phyloP scores from a whole-genome alignment of 2,329 filamentous ascomycete genomes.

The Knufia fluminis region DNA sequence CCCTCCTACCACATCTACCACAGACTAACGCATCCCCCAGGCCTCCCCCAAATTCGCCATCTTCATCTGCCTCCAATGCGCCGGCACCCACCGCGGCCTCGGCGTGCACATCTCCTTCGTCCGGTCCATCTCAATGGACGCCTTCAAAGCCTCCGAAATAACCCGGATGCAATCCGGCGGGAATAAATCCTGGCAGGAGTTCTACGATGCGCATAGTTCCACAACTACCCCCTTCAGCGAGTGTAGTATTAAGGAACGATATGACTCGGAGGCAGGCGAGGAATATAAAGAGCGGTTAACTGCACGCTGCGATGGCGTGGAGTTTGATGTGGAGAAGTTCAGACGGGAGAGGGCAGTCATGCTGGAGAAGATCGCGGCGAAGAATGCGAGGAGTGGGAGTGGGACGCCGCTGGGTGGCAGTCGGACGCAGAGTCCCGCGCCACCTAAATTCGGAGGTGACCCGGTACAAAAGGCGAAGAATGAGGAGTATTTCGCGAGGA shows the following conservation, averaged over 20 bases:
- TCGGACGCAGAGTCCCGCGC: slow-evolving; percentile 25
- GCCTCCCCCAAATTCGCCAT: slow-evolving; percentile 90
- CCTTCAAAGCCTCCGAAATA: slow-evolving; percentile 88
- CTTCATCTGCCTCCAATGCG: slow-evolving; percentile 96
- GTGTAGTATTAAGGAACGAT: slow-evolving; percentile 80
- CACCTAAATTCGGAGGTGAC: slow-evolving; percentile 23
- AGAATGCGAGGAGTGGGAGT: slow-evolving; percentile 25
- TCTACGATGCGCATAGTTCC: slow-evolving; percentile 70
- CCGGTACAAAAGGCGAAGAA: slow-evolving; percentile 56
- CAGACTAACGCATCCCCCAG: slow-evolving; percentile 30
- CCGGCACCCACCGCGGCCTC: slow-evolving; percentile 84
- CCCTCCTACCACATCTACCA: too few species aligned
- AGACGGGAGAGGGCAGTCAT: slow-evolving; percentile 31
- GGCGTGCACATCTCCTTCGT: slow-evolving; percentile 99
- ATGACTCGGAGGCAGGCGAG: slow-evolving; percentile 80
- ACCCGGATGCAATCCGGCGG: slow-evolving; percentile 88
- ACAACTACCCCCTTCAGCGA: slow-evolving; percentile 69
- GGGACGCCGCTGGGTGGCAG: slow-evolving; percentile 31
- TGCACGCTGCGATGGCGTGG: slow-evolving; percentile 76
- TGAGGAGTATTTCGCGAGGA: slow-evolving; percentile 79
- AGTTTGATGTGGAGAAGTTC: slow-evolving; percentile 70
- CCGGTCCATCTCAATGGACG: slow-evolving; percentile 95
- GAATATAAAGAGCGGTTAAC: slow-evolving; percentile 88
- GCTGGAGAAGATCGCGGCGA: slow-evolving; percentile 27
- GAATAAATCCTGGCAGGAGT: slow-evolving; percentile 76